Percentiles rank a stretch among this genome's conserved stretches.
Conservation (phyloP, 495 filamentous ascomycete genomes). For the Talaromyces borbonicus region DNA sequence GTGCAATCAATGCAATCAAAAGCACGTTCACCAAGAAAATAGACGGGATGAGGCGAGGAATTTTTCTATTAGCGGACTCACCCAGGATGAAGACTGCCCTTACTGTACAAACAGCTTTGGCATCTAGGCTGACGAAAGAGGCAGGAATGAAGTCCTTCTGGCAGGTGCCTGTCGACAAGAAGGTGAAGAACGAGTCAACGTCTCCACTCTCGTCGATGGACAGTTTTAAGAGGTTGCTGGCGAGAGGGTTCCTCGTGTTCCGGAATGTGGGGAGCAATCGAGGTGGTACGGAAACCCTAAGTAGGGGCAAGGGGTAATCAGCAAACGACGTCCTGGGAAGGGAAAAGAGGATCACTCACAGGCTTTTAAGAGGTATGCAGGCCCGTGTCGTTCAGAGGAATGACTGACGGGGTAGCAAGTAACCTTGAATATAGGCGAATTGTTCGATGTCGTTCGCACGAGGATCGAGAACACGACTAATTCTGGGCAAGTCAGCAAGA, state of each 20-base stretch:
- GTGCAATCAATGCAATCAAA: no score
- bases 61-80: conserved; percentile 31
- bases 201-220: conserved; percentile 50
- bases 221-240: conserved; percentile 13
- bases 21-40: conserved; percentile 13
- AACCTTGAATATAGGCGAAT: conserved; percentile 2
- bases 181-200: conserved; percentile 64
- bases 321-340: conserved; percentile 14
- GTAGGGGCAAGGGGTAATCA: conserved; percentile 36
- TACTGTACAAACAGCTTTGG: conserved; percentile 55
- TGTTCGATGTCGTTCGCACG: conserved; percentile 1
- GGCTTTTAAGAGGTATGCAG: background rate
- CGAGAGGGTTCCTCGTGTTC: conserved; percentile 26
- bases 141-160: conserved; percentile 40
- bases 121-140: conserved; percentile 42
- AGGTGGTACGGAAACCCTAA: conserved; percentile 36
- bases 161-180: conserved; percentile 18
- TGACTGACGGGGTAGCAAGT: background rate
- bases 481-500: background rate
- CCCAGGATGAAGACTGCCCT: conserved; percentile 44
- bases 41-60: conserved; percentile 17
- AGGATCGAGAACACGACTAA: background rate
- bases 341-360: conserved; percentile 7
- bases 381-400: conserved; percentile 4
- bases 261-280: conserved; percentile 45